Evolutionary conservation across 345 rosid species (phyloP).

Genomic region (Boechera retrofracta): DNA sequence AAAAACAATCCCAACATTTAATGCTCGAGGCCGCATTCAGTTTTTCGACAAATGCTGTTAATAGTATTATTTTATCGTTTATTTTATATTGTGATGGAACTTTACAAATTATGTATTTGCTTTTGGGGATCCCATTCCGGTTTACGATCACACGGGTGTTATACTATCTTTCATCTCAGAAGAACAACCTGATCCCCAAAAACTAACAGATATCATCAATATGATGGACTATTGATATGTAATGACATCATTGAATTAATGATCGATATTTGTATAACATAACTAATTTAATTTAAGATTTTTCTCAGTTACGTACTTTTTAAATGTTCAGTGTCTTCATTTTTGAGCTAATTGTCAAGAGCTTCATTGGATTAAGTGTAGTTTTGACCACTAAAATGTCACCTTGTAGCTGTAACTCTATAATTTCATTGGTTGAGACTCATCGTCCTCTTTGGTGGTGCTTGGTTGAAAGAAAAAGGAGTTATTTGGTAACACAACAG

Average conservation of each 20-base stretch:
- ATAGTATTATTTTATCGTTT: background rate
- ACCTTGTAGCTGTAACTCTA: conserved; percentile 31
- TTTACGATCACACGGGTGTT: background rate
- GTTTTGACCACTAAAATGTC: conserved; percentile 20
- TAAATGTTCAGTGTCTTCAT: background rate
- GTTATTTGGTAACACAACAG: conserved; percentile 35
- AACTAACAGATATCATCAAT: background rate
- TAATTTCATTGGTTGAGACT: conserved; percentile 23
- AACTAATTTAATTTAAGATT: background rate
- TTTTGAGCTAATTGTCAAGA: background rate
- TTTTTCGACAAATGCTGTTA: background rate
- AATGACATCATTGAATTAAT: background rate
- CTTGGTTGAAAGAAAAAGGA: conserved; percentile 31
- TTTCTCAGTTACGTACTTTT: background rate
- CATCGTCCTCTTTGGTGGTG: background rate
- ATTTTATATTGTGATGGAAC: background rate
- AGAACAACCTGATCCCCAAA: background rate
- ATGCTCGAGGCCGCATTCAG: background rate
- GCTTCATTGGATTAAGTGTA: conserved; percentile 1
- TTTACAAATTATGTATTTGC: background rate
- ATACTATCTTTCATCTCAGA: background rate
- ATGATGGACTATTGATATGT: background rate
- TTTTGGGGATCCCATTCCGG: background rate
- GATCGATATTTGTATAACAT: background rate
- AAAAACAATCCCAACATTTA: background rate